A percentile compares a stretch with the other conserved stretches of the same genome.
Evolutionary conservation across 2,329 filamentous ascomycete species (phyloP).

Genomic region (Hymenoscyphus repandus): DNA sequence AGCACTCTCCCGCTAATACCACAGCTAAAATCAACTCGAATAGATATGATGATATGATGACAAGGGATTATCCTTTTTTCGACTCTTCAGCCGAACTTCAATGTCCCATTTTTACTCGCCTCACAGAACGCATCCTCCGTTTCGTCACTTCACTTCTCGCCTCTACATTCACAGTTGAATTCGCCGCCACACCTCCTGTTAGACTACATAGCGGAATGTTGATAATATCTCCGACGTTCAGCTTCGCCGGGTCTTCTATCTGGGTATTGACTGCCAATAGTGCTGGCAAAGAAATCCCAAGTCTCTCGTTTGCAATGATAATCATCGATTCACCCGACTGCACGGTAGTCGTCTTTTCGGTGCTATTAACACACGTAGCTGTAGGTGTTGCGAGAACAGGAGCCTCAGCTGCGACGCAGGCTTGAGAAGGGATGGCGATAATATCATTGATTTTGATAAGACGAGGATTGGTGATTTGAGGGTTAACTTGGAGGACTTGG

Average conservation of each 20-base stretch:
- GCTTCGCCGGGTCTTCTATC: constrained; percentile 8
- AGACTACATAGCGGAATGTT: constrained; percentile 13
- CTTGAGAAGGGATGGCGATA: constrained; percentile 9
- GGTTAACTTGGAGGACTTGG: constrained; percentile 16
- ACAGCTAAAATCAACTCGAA: too few species aligned
- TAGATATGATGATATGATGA: too few species aligned
- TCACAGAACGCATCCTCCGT: too few species aligned
- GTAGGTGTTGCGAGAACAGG: constrained; percentile 6
- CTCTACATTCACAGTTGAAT: background rate
- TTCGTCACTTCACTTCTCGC: background rate
- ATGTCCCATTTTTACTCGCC: too few species aligned
- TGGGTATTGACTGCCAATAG: constrained; percentile 12
- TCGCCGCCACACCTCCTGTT: background rate
- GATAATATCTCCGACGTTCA: constrained; percentile 11
- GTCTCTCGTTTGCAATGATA: constrained; percentile 17
- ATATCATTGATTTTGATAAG: constrained; percentile 12
- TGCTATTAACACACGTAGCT: constrained; percentile 11
- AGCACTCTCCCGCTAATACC: too few species aligned
- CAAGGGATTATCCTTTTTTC: too few species aligned
- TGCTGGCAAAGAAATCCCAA: constrained; percentile 12
- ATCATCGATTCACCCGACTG: constrained; percentile 11
- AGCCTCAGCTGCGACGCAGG: constrained; percentile 9
- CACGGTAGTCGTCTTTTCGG: constrained; percentile 5
- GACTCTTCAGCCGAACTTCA: too few species aligned
- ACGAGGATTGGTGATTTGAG: constrained; percentile 13